Base-by-base conservation (phyloP, 208 protist species). In the Wallacemonas sp. region DNA sequence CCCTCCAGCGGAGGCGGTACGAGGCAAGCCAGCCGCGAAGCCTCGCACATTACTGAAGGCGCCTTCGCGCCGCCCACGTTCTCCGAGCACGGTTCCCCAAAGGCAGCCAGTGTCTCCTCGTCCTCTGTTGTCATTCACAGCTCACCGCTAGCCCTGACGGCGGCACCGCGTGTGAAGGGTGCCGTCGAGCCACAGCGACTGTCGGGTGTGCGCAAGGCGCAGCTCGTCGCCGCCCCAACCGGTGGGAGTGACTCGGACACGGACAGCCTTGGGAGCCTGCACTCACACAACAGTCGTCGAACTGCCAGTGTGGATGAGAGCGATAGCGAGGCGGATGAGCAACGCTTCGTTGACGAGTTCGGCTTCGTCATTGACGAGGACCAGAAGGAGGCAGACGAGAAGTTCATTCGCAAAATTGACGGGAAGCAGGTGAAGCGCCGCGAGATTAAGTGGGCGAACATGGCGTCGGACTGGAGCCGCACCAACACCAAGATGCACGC, bases 391-490 rank as follows among this genome's bases (percentile, higher is more conserved):
- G 64, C 50, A 59, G 85, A 94, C 26, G 74, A 86, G 29, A 68
- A 79, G 52, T 92, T 79, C 63, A 75, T 91, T 21, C 75, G 78
- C 12, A 71, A 71, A 45, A 87, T 92, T 33, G 79, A 93, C 34
- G 84, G 86, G 19, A 82, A 78, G 59, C 69, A 83, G 66, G 71
- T 87, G 3, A 61, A 85, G 33, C 86, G 91, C 34, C 84, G 85
- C 17, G 86, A 96, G 68, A 70, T 91, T 38, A 96, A 97, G 78
- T 96, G 93, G 91, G 79, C 78, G 32, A 89, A 87, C 55, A 96
- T 97, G 90, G 76, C 86, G 5, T 67, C 83, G 36, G 76, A 94
- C 71, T 97, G 92, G 92, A 78, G 81, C 42, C 61, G 70, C 5
- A 86, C 81, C 13, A 85, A 90, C 66, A 76, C 58, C 2, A 87